Base-by-base conservation (phyloP, 2,329 filamentous ascomycete species). In the Fusarium udum region DNA sequence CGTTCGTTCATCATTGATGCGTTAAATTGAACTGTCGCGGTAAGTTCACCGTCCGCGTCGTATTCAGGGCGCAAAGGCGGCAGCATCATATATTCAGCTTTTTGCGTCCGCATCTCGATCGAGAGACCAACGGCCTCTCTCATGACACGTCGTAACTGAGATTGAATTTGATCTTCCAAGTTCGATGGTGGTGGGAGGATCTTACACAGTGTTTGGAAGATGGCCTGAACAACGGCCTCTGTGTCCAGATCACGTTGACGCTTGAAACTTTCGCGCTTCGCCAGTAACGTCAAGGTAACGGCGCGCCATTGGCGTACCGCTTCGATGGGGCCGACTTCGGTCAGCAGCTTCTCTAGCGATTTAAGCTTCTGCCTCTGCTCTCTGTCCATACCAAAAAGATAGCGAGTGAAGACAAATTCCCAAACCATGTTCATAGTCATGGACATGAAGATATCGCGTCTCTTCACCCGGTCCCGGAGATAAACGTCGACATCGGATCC, bases 341-440 rank as follows among this genome's bases (percentile, higher is more conserved):
- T 89, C 36, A 99, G 88, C 43, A 93, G 92, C 86, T 97, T 98
- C 84, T 99, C 97, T 14, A 99, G 89, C 39, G 93, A 91, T 85
- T 99, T 98, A 81, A 99, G 92, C 83, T 98, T 98, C 83, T 98
- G 95, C 77, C 96, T 91, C 83, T 99, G 96, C 83, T 98, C 96
- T 77, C 95, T 90, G 81, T 99, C 96, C 94, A 99, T 97, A 78
- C 96, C 96, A 81, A 99, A 99, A 32, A 99, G 91, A 82, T 99
- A 99, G 73, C 96, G 91, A 14, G 95, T 98, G 81, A 99, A 99
- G 80, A 99, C 92, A 79, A 97, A 98, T 83, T 99, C 96, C 95
- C 95, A 99, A 58, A 99, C 92, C 95, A 99, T 98, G 70, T 93
- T 96, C 95, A 98, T 98, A 63, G 95, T 94, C 82, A 99, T 95